These are phyloP conservation scores for Vigna mungo DNA, from an alignment of 306 rosid genomes.

Conservation along the genomic window DNA sequence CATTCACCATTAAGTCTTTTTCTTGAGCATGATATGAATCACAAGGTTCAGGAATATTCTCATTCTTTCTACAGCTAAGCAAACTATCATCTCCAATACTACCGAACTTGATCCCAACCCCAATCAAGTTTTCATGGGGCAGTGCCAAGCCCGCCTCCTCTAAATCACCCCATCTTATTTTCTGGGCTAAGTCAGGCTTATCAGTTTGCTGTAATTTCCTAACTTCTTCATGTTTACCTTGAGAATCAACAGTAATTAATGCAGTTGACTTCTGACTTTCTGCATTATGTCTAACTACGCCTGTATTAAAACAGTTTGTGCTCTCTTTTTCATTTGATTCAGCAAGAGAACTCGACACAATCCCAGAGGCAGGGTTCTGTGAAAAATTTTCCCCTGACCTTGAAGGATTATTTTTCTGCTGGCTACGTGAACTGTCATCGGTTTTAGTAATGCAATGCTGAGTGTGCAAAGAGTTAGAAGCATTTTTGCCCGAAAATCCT, in stretches of 20 bases:
- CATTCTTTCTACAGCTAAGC: conserved; percentile 57
- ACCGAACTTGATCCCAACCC: conserved; percentile 90
- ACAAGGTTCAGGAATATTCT: conserved; percentile 46
- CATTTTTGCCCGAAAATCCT: conserved; percentile 69
- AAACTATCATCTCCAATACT: conserved; percentile 80
- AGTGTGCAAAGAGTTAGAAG: conserved; percentile 50
- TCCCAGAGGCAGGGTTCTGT: conserved; percentile 47
- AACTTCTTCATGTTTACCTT: conserved; percentile 51
- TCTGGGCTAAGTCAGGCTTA: conserved; percentile 55
- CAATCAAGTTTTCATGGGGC: conserved; percentile 59
- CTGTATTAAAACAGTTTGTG: conserved; percentile 39
- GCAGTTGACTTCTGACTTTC: conserved; percentile 53
- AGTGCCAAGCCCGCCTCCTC: conserved; percentile 62
- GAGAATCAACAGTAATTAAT: conserved; percentile 43
- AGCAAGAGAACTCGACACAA: conserved; percentile 47
- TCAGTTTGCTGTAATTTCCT: conserved; percentile 52
- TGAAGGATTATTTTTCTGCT: conserved; percentile 57
- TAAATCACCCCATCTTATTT: conserved; percentile 69
- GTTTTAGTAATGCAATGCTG: conserved; percentile 53
- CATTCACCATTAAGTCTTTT: conserved; percentile 40
- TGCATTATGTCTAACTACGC: conserved; percentile 48
- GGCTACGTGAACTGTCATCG: conserved; percentile 48
- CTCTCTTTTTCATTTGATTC: conserved; percentile 53
- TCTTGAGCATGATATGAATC: conserved; percentile 51
- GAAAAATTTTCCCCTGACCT: conserved; percentile 54